Evolutionary conservation across 345 rosid genomes (phyloP), one percentile per base, ranked within the genome.

Genomic region (Camelina laxa): DNA sequence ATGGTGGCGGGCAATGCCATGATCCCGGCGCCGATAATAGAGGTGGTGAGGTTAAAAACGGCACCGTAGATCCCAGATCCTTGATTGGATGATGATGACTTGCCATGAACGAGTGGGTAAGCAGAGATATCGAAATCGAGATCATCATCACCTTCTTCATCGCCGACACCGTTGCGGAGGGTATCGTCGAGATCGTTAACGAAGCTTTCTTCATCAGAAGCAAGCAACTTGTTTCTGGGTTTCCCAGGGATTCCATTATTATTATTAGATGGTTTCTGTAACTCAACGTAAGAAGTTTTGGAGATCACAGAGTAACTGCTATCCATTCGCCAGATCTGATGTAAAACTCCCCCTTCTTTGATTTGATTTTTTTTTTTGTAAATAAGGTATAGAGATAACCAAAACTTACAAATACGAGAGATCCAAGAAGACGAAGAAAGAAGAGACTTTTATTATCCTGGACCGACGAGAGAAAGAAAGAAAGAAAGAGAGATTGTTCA

Each of bases 1-100:
- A 95, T 88, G 9, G 96, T 86, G 19, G 99, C 98, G 3, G 99
- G 99, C 76, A 95, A 84, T 75, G 99, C 98, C 99, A 95, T 95
- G 65, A 95, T 92, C 61, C 99, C 99, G 15, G 99, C 99, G 13
- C 99, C 99, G 69, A 95, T 88, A 70, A 95, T 80, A 0, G 99
- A 63, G 4, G 99, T 95, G 54, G 99, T 81, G 58, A 95, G 94
- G 56, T 95, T 95, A 49, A 92, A 95, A 68, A 95, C 98, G 1
- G 98, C 97, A 9, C 99, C 99, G 41, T 80, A 73, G 49, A 89
- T 38, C 6, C 88, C 91, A 69, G 97, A 87, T 54, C 88, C 90
- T 20, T 72, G 41, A 64, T 44, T 35, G 6, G 83, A 31, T 70
- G 83, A 35, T 76, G 83, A 35, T 27, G 30, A 27, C 75, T 80